A percentile compares a stretch with the other conserved stretches of the same genome.
phyloP scores from a whole-genome alignment of 192 early-diverging fungal genomes.

The Ramicandelaber brevisporus region DNA sequence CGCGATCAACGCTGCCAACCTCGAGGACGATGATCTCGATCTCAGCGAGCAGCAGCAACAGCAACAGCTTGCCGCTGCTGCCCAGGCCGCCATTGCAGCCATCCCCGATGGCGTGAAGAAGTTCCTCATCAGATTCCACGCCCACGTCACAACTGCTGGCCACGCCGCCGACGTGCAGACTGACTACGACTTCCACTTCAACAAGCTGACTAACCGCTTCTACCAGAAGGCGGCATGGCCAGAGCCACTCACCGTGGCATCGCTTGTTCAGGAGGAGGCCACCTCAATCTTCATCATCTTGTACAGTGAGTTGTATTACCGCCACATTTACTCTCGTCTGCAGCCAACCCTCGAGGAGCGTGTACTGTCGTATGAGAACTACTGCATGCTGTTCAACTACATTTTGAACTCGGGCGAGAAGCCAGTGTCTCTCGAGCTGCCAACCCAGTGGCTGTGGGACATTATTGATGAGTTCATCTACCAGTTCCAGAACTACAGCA shows the following conservation, averaged over 20 bases:
- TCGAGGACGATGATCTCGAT: no score
- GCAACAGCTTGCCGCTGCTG: no score
- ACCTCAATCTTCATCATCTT: constrained; percentile 79
- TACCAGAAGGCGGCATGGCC: constrained; percentile 78
- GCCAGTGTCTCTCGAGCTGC: constrained; percentile 75
- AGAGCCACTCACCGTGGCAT: constrained; percentile 52
- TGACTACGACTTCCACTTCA: constrained; percentile 77
- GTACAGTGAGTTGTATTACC: constrained; percentile 91
- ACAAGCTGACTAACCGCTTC: constrained; percentile 75
- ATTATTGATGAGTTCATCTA: constrained; percentile 99
- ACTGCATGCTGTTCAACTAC: constrained; percentile 91
- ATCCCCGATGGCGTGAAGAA: constrained; percentile 68
- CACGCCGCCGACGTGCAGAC: constrained; percentile 64
- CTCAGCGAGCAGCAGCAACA: no score
- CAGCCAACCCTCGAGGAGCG: constrained; percentile 72
- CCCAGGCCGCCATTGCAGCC: constrained; percentile 15
- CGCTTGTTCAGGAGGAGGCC: constrained; percentile 51
- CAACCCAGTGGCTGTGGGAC: constrained; percentile 98
- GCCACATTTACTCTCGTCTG: constrained; percentile 84
- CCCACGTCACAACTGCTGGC: constrained; percentile 48
- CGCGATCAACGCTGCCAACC: no score
- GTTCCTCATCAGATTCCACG: constrained; percentile 62
- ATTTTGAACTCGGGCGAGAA: constrained; percentile 64
- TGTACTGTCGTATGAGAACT: constrained; percentile 84
- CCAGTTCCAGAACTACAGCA: constrained; percentile 95